These are phyloP conservation scores for Kickxella alabastrina DNA, from an alignment of 192 early-diverging fungal genomes.

Conservation along the genomic window DNA sequence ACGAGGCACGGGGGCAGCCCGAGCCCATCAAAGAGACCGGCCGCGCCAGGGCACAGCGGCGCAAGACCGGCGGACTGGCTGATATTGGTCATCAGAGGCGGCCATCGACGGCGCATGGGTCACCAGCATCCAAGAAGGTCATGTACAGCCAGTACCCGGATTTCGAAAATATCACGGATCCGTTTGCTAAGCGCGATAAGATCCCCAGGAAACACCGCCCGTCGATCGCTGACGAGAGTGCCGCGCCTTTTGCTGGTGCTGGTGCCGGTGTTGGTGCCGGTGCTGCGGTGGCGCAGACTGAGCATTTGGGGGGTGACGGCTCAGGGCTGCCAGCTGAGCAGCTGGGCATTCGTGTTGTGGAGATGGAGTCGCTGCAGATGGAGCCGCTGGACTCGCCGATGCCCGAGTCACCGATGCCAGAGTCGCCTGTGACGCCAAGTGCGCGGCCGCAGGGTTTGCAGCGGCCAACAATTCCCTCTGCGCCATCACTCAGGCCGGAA, in stretches of 20 bases:
- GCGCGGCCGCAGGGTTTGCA: not conserved
- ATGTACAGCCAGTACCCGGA: slow-evolving; percentile 50
- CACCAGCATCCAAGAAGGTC: slow-evolving; percentile 26
- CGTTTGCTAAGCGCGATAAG: slow-evolving; percentile 53
- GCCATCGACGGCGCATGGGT: slow-evolving; percentile 30
- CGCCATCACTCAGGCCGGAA: not conserved
- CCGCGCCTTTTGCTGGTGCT: not conserved
- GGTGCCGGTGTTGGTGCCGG: not conserved
- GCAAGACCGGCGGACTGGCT: slow-evolving; percentile 31
- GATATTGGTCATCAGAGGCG: slow-evolving; percentile 15
- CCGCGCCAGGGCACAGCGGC: slow-evolving; percentile 20
- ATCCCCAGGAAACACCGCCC: slow-evolving; percentile 25
- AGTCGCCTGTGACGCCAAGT: slow-evolving; percentile 18
- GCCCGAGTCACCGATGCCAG: slow-evolving; percentile 16
- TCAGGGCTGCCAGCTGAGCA: no score
- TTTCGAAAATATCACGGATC: slow-evolving; percentile 46
- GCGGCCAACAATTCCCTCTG: not conserved
- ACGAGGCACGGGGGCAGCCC: slow-evolving; percentile 8
- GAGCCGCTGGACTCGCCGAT: no score
- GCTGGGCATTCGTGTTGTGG: not conserved
- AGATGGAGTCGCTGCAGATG: slow-evolving; percentile 19
- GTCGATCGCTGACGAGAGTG: not conserved
- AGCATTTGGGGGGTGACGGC: not conserved
- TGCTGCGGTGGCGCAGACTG: not conserved
- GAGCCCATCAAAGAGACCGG: slow-evolving; percentile 22